A percentile compares a stretch with the other conserved stretches of the same genome.
These are phyloP conservation scores for Globisporangium uncinulatum DNA, from an alignment of 352 stramenopile species.

Conservation along the genomic window DNA sequence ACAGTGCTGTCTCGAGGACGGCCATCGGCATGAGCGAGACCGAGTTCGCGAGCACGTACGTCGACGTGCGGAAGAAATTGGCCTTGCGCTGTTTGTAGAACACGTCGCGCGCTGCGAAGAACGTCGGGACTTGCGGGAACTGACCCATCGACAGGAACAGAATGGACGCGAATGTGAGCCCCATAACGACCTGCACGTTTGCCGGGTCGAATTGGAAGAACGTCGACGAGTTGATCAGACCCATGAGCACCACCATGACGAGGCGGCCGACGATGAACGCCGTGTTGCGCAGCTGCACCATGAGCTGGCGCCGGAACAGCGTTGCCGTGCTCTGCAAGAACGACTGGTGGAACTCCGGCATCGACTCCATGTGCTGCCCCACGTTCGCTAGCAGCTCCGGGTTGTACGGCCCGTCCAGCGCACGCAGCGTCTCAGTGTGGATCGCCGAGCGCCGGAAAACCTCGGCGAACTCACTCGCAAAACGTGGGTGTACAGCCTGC, in stretches of 20 bases:
- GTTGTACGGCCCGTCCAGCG: conserved; percentile 39
- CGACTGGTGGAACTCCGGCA: not conserved
- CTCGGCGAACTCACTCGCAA: conserved; percentile 13
- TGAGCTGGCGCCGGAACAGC: conserved; percentile 34
- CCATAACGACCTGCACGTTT: conserved; percentile 41
- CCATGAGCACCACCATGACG: conserved; percentile 38
- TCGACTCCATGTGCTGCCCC: conserved; percentile 1
- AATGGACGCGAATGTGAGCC: conserved; percentile 69
- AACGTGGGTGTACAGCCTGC: not conserved
- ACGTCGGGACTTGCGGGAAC: conserved; percentile 63
- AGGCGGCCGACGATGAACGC: conserved; percentile 30
- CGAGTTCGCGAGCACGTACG: conserved; percentile 47
- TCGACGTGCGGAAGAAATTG: conserved; percentile 72
- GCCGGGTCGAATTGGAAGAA: conserved; percentile 40
- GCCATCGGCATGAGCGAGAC: conserved; percentile 61
- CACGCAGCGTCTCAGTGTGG: conserved; percentile 37
- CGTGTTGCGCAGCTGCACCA: conserved; percentile 37
- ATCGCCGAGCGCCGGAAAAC: conserved; percentile 10
- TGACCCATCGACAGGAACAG: conserved; percentile 71
- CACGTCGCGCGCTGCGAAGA: conserved; percentile 52
- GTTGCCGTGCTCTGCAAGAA: conserved; percentile 1
- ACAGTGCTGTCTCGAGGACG: conserved; percentile 59
- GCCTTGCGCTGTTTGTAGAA: conserved; percentile 80
- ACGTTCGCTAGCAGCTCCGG: not conserved
- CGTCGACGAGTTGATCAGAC: conserved; percentile 27